Conservation (phyloP, 257 asterid genomes). For the Lithospermum erythrorhizon region DNA sequence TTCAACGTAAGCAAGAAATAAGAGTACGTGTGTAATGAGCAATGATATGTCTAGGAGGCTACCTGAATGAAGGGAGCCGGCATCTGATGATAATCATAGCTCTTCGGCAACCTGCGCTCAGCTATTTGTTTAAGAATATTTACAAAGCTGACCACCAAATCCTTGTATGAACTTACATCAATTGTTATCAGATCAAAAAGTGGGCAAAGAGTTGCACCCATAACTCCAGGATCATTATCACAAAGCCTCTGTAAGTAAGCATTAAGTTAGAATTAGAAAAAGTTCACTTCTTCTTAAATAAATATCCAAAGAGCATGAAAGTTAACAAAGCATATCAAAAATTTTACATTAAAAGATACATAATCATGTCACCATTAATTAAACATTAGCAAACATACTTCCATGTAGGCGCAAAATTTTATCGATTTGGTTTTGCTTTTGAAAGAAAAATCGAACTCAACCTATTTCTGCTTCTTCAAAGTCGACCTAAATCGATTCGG, state of each 20-base stretch:
- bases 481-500: no score
- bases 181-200: constrained; percentile 67
- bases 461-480: no score
- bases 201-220: constrained; percentile 97
- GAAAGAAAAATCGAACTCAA: no score
- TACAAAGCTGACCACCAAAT: constrained; percentile 76
- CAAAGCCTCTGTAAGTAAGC: constrained; percentile 94
- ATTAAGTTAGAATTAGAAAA: no score
- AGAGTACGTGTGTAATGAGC: background rate
- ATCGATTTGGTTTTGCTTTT: no score
- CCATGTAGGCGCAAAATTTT: no score
- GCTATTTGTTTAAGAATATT: constrained; percentile 96
- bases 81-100: constrained; percentile 95
- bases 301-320: no score
- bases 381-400: no score
- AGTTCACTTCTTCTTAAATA: no score
- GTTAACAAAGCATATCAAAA: no score
- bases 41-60: background rate
- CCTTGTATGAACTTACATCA: constrained; percentile 75
- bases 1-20: background rate
- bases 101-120: constrained; percentile 87
- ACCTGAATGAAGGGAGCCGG: constrained; percentile 99
- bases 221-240: constrained; percentile 97
- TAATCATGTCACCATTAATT: no score
- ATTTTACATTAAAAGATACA: no score